Conservation (phyloP, 768 basidiomycete species). For the Melanogaster broomeanus region DNA sequence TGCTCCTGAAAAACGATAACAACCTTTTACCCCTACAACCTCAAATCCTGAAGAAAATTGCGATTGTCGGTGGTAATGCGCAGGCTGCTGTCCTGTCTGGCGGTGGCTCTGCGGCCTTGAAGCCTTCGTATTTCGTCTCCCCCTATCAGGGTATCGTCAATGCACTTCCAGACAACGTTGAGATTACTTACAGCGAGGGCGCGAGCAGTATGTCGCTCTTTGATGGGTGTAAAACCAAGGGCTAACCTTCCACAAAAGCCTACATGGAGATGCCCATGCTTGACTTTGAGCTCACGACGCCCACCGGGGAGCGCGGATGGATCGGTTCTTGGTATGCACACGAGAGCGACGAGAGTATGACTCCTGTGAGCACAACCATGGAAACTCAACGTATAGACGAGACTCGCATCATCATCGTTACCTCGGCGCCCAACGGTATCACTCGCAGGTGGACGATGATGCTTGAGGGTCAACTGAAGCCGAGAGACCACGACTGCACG, state of each 20-base stretch:
- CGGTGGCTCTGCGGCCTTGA: constrained; percentile 71
- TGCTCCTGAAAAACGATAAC: constrained; percentile 71
- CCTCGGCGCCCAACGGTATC: constrained; percentile 54
- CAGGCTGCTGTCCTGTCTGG: constrained; percentile 69
- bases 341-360: constrained; percentile 57
- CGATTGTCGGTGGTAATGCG: constrained; percentile 71
- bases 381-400: constrained; percentile 54
- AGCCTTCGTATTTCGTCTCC: constrained; percentile 73
- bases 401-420: constrained; percentile 64
- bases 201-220: constrained; percentile 51
- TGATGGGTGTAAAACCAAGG: neutral
- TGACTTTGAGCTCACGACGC: constrained; percentile 64
- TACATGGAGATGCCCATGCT: constrained; percentile 66
- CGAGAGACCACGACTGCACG: constrained; percentile 50
- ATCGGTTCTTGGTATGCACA: constrained; percentile 62
- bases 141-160: constrained; percentile 77
- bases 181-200: constrained; percentile 69
- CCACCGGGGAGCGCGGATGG: constrained; percentile 67
- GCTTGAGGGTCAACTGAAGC: constrained; percentile 60
- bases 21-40: constrained; percentile 36
- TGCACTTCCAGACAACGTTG: constrained; percentile 49
- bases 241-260: constrained; percentile 38
- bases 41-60: constrained; percentile 62
- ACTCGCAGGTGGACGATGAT: constrained; percentile 65
- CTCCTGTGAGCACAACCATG: constrained; percentile 42